Percentiles rank a stretch among this genome's conserved stretches.
phyloP scores from a whole-genome alignment of 164 flowering plant genomes.

The Chimonanthus praecox region DNA sequence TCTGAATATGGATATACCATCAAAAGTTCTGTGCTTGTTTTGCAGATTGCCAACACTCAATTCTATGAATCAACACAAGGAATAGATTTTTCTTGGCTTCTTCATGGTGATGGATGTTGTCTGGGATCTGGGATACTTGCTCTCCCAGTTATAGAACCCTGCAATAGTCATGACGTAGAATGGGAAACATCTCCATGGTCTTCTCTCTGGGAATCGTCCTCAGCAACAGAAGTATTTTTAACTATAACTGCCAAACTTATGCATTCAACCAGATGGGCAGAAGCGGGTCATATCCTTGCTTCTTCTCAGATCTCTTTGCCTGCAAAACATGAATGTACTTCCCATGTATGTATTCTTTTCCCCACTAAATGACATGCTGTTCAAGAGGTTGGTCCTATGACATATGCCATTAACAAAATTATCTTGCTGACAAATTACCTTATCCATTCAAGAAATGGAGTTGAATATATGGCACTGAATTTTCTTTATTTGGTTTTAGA shows the following conservation, averaged over 20 bases:
- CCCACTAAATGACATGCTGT: background rate
- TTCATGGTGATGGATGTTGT: constrained; percentile 65
- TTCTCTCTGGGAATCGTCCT: constrained; percentile 46
- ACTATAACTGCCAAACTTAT: constrained; percentile 55
- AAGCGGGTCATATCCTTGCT: constrained; percentile 75
- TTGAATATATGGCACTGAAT: background rate
- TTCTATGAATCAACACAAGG: constrained; percentile 61
- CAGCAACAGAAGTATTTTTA: constrained; percentile 55
- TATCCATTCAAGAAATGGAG: background rate
- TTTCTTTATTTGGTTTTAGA: background rate
- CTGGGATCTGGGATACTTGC: constrained; percentile 67
- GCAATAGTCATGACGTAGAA: constrained; percentile 46
- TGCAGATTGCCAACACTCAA: constrained; percentile 62
- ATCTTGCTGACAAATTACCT: background rate
- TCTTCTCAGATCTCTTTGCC: constrained; percentile 72
- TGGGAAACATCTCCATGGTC: constrained; percentile 73
- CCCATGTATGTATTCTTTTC: constrained; percentile 10
- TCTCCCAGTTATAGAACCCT: constrained; percentile 62
- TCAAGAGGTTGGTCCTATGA: background rate
- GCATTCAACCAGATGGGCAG: constrained; percentile 67
- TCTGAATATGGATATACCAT: background rate
- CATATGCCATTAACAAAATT: background rate
- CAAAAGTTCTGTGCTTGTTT: constrained; percentile 6
- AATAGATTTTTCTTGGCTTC: constrained; percentile 59
- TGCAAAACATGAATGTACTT: constrained; percentile 27